Base-by-base conservation (phyloP, 2,329 filamentous ascomycete species). In the Parafenestella ontariensis region DNA sequence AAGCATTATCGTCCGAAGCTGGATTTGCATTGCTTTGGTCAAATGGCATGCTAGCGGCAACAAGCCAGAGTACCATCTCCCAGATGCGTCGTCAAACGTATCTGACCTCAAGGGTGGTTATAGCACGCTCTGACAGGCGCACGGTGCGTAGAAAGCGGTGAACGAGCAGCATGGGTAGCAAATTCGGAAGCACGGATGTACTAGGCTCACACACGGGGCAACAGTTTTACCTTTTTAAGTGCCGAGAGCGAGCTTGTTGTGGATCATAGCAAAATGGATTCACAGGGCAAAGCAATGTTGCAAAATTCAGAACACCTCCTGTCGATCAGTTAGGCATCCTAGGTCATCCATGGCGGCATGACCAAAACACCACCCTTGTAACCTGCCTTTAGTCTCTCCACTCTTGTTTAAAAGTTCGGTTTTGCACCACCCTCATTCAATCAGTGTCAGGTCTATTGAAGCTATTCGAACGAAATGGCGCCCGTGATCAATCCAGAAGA, bases 401-500 rank as follows among this genome's bases (percentile, higher is more conserved):
- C 28, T 31, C 28, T 31, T 31, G 20, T 28, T 17, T 28, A 24
- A 21, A 29, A n/a, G 13, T 10, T 18, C 6, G n/a, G 29, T 29
- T n/a, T 15, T 46, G 26, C 43, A 15, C 18, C 26, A 33, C 15
- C 4, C n/a, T 17, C 28, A 6, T 18, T 20, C 26, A 34, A 33
- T 23, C 21, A 20, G n/a, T 34, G 18, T 46, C 29, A n/a, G 18
- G 24, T 9, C n/a, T 21, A 21, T 33, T 13, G 17, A 11, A 13
- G 28, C 28, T 31, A 13, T 9, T 43, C 42, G 26, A 43, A 37
- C 28, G 44, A 39, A 11, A 58, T 56, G 56, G 52, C 37, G 21
- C 45, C 52, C 26, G 55, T 49, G 10, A 44, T 50, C 9, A 31
- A 52, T 24, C 49, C 52, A 10, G 53, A 59, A 18, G 56, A 59